Evolutionary conservation across 2,329 filamentous ascomycete species (phyloP), one percentile per base, ranked within the genome.

Genomic region (Pseudocercospora macadamiae): DNA sequence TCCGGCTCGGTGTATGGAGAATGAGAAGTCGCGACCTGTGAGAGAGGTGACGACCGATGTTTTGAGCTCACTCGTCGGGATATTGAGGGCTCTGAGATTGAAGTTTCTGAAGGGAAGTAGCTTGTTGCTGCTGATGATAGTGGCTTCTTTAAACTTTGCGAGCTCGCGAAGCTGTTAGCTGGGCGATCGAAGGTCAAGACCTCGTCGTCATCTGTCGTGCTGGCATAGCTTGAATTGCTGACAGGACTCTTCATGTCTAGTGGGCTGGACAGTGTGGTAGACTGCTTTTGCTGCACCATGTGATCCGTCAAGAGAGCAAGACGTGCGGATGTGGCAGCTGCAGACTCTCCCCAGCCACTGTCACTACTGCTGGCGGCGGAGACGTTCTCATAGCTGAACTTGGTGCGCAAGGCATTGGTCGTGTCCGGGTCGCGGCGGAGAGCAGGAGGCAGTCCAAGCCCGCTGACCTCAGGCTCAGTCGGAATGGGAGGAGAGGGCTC

Each of bases 181-280:
- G 72, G 74, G 6, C 70, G 75, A 51, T 72, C 73, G 66, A 93
- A 87, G 34, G 88, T 86, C 26, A 91, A 77, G 14, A 85, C 76
- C 51, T 96, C 91, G 62, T 96, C 91, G 59, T 96, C 91, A 71
- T 96, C 90, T 1, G 90, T 96, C 3, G 89, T 92, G 23, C 88
- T 90, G 34, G 87, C 83, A 69, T 89, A 82, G 56, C 72, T 84
- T 12, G 83, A 82, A 37, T 70, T 66, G 59, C 85, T 80, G 18
- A 81, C 80, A 30, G 84, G 69, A 25, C 64, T 70, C 51, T 70
- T 72, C 23, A 73, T 36, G 19, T 73, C 69, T 6, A 71, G 51
- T 8, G 71, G 70, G 37, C 69, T 71, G 36, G 61, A 60, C 9
- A 71, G 64, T 23, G 59, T 57, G 5, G 55, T 55, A n/a, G 63